Conservation (phyloP, 2,329 filamentous ascomycete genomes). For the Rasamsonia emersonii region DNA sequence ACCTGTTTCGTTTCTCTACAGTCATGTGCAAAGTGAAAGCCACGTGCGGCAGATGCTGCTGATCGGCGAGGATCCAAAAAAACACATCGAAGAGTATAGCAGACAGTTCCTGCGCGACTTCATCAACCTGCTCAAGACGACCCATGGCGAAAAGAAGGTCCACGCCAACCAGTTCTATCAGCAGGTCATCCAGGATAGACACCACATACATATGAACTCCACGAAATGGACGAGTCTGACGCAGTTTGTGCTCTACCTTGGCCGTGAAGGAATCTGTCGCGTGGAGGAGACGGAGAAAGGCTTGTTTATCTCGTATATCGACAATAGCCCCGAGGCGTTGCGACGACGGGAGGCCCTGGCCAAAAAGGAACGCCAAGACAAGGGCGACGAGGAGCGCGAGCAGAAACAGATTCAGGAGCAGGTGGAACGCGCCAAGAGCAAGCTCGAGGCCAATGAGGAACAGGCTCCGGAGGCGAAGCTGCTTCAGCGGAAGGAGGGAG, state of each 20-base stretch:
- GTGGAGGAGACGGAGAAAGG: slow-evolving; percentile 86
- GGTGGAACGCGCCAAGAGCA: slow-evolving; percentile 63
- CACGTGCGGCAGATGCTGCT: slow-evolving; percentile 86
- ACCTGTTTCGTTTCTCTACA: too few species aligned
- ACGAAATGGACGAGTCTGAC: slow-evolving; percentile 83
- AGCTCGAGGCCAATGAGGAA: slow-evolving; percentile 44
- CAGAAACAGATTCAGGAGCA: slow-evolving; percentile 75
- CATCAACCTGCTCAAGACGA: slow-evolving; percentile 64
- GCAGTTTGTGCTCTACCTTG: slow-evolving; percentile 81
- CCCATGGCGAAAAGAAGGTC: slow-evolving; percentile 84
- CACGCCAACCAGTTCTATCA: slow-evolving; percentile 93
- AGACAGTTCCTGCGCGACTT: slow-evolving; percentile 77
- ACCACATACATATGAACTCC: slow-evolving; percentile 85
- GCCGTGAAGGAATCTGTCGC: slow-evolving; percentile 75
- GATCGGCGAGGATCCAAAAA: slow-evolving; percentile 79
- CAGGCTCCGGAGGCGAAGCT: slow-evolving; percentile 34
- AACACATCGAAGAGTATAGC: slow-evolving; percentile 73
- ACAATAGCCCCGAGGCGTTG: slow-evolving; percentile 80
- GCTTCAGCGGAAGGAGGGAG: slow-evolving; percentile 55
- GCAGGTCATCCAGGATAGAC: slow-evolving; percentile 76
- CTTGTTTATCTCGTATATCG: slow-evolving; percentile 79
- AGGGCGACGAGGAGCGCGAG: slow-evolving; percentile 83
- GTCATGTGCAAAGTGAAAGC: slow-evolving; percentile 74
- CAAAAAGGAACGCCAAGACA: slow-evolving; percentile 77
- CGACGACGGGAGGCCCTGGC: slow-evolving; percentile 69